A percentile compares a stretch with the other conserved stretches of the same genome.
phyloP scores from a whole-genome alignment of 202 grass and related monocot species.

The Elaeis oleifera region DNA sequence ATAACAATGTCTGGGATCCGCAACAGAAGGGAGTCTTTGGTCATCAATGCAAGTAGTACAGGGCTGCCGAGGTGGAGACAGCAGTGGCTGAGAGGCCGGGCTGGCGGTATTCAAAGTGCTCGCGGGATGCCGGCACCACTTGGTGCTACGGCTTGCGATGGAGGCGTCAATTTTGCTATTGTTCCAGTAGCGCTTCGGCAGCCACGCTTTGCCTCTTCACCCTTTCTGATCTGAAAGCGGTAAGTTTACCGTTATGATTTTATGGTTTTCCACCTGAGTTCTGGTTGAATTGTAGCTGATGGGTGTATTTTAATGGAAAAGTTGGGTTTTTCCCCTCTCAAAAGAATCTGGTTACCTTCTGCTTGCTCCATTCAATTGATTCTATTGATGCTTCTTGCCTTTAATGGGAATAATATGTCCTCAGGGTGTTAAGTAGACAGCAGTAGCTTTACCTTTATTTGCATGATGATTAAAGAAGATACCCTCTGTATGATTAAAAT shows the following conservation, averaged over 20 bases:
- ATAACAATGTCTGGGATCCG: not conserved
- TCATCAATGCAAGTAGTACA: conserved; percentile 2
- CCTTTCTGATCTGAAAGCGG: conserved; percentile 48
- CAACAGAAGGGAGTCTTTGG: conserved; percentile 2
- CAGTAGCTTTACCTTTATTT: too few relatives aligned
- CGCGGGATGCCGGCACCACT: conserved; percentile 53
- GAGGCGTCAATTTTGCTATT: conserved; percentile 86
- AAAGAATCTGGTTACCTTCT: too few relatives aligned
- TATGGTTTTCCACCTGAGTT: not conserved
- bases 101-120: conserved; percentile 51
- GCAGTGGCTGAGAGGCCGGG: conserved; percentile 33
- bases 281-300: not conserved
- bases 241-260: conserved; percentile 10
- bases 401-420: too few relatives aligned
- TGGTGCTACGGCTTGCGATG: conserved; percentile 44
- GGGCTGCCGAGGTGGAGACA: not conserved
- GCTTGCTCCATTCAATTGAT: too few relatives aligned
- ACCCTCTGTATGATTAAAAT: too few relatives aligned
- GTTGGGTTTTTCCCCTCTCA: too few relatives aligned
- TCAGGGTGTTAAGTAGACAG: too few relatives aligned
- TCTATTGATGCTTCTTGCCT: too few relatives aligned
- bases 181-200: conserved; percentile 50
- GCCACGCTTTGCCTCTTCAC: conserved; percentile 73
- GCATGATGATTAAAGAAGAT: too few relatives aligned
- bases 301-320: not conserved